phyloP scores from a whole-genome alignment of 2,329 filamentous ascomycete species.

The Ceratocystis cacaofunesta region DNA sequence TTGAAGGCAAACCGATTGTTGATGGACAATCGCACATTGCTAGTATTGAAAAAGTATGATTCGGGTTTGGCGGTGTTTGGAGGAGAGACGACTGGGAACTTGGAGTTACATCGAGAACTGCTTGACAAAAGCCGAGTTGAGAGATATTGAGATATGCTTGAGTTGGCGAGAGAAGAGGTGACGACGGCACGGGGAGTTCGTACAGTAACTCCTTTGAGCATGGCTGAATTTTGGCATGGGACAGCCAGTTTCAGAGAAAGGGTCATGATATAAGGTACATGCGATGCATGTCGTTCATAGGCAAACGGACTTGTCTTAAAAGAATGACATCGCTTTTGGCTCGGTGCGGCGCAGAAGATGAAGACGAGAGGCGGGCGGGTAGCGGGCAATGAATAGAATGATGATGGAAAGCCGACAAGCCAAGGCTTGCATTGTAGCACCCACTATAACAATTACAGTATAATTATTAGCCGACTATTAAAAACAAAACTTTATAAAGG shows the following conservation, averaged over 20 bases:
- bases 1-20: slow-evolving; percentile 14
- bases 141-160: background rate
- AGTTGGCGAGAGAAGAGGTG: background rate
- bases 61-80: background rate
- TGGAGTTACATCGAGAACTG: slow-evolving; percentile 3
- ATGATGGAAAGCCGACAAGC: background rate
- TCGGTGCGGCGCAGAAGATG: background rate
- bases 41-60: slow-evolving; percentile 14
- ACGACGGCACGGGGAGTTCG: background rate
- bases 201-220: slow-evolving; percentile 8
- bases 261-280: slow-evolving; percentile 14
- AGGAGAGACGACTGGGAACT: background rate
- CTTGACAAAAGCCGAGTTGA: background rate
- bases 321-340: background rate
- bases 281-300: slow-evolving; percentile 12
- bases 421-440: background rate
- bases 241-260: slow-evolving; percentile 14
- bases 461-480: no score
- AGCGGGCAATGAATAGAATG: background rate
- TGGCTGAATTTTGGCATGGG: slow-evolving; percentile 5
- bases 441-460: background rate
- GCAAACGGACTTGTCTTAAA: background rate
- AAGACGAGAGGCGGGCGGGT: background rate
- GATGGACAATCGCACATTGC: slow-evolving; percentile 9
- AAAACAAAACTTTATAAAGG: background rate